phyloP scores from a whole-genome alignment of 345 rosid genomes.

The Psidium guajava region DNA sequence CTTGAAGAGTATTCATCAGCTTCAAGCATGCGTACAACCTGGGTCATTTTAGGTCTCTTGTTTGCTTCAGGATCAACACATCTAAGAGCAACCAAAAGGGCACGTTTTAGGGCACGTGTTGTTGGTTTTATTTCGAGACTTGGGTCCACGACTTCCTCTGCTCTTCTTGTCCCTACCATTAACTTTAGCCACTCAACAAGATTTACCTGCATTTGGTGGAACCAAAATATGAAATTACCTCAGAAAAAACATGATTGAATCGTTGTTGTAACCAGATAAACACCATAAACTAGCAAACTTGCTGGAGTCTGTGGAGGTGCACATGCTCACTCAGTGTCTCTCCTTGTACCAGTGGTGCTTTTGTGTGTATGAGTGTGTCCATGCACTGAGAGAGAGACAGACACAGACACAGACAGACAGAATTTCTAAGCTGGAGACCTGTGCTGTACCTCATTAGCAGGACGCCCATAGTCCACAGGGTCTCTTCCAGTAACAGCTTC shows the following conservation, averaged over 20 bases:
- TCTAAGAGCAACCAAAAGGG: constrained; percentile 69
- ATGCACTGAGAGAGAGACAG: neutral
- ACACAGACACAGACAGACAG: neutral
- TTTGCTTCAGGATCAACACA: constrained; percentile 89
- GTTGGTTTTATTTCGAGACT: constrained; percentile 60
- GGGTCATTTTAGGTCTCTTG: constrained; percentile 91
- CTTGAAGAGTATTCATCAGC: constrained; percentile 75
- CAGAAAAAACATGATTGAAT: neutral
- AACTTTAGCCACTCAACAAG: constrained; percentile 94
- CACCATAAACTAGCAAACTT: neutral
- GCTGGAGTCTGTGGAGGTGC: neutral
- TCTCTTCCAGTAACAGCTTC: constrained; percentile 93
- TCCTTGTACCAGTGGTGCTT: neutral
- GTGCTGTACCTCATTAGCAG: constrained; percentile 63
- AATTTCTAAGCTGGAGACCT: neutral
- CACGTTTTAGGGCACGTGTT: constrained; percentile 60
- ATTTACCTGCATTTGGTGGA: constrained; percentile 45
- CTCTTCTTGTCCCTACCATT: constrained; percentile 91
- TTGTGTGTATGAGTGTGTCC: neutral
- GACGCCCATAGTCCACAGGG: constrained; percentile 88
- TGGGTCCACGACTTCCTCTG: constrained; percentile 90
- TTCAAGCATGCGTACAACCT: constrained; percentile 83
- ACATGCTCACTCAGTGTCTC: neutral
- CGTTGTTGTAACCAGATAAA: neutral
- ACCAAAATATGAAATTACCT: neutral